These are phyloP conservation scores for Colletotrichum sp. DNA, from an alignment of 2,329 filamentous ascomycete genomes.

Conservation along the genomic window DNA sequence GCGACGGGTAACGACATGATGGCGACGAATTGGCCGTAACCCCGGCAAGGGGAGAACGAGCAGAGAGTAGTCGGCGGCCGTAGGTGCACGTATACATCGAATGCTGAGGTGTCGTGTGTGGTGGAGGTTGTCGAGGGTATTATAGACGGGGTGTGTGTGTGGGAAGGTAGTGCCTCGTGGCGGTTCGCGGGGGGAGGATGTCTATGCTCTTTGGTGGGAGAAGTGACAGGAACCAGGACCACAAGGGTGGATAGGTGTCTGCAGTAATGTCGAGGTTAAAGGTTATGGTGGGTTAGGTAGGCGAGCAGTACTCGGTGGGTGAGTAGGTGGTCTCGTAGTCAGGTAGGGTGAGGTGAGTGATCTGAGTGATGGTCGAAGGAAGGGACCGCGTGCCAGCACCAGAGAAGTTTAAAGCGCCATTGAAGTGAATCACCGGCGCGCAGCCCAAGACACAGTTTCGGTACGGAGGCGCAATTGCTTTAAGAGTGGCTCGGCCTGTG, in stretches of 20 bases:
- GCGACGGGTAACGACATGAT: slow-evolving; percentile 60
- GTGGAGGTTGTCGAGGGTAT: slow-evolving; percentile 4
- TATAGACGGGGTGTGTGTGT: background rate
- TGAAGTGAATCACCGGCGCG: slow-evolving; percentile 16
- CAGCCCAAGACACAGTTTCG: slow-evolving; percentile 20
- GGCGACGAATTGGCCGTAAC: slow-evolving; percentile 18
- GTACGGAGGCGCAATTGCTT: slow-evolving; percentile 17
- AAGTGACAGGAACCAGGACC: background rate
- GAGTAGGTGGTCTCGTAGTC: background rate
- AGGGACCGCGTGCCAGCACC: slow-evolving; percentile 16
- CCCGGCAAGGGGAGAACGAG: slow-evolving; percentile 3
- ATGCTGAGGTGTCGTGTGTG: background rate
- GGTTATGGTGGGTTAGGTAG: background rate
- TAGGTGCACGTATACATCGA: slow-evolving; percentile 13
- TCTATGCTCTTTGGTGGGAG: background rate
- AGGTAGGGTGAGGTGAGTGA: background rate
- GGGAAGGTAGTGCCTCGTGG: background rate
- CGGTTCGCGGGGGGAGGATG: background rate
- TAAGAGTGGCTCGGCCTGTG: slow-evolving; percentile 17
- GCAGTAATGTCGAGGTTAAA: background rate
- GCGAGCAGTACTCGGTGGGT: background rate
- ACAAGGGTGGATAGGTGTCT: background rate
- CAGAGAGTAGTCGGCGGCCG: background rate
- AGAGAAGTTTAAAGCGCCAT: slow-evolving; percentile 20
- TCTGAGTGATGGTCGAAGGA: background rate